phyloP scores from a whole-genome alignment of 2,329 filamentous ascomycete genomes.

The Davidsoniella eucalypti region DNA sequence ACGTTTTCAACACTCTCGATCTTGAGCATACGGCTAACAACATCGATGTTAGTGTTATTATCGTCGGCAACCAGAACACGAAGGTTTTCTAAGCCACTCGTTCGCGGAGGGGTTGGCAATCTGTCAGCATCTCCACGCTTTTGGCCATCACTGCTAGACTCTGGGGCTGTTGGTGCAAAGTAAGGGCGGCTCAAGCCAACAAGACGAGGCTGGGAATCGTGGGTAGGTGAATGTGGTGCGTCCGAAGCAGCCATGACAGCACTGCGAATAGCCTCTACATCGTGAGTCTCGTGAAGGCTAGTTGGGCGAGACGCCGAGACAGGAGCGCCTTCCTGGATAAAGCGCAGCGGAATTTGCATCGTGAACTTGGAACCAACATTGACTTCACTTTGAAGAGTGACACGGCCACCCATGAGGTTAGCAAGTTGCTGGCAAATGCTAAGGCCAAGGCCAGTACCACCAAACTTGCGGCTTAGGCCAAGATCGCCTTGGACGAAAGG shows the following conservation, averaged over 20 bases:
- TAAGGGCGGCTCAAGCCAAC: conserved; percentile 74
- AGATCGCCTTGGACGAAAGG: conserved; percentile 90
- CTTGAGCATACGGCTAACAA: conserved; percentile 48
- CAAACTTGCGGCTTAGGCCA: conserved; percentile 75
- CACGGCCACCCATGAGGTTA: conserved; percentile 63
- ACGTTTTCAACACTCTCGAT: conserved; percentile 74
- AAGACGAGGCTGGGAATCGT: conserved; percentile 57
- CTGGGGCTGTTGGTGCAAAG: conserved; percentile 34
- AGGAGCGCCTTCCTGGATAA: conserved; percentile 44
- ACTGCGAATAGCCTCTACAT: conserved; percentile 15
- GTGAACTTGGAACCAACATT: conserved; percentile 67
- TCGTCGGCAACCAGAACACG: conserved; percentile 73
- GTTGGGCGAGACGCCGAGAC: conserved; percentile 31
- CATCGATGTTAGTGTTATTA: conserved; percentile 41
- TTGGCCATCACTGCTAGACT: conserved; percentile 22
- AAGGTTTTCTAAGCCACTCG: conserved; percentile 32
- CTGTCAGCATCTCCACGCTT: background rate
- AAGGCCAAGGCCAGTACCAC: conserved; percentile 72
- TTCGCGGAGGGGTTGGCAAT: background rate
- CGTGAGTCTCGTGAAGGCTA: conserved; percentile 25
- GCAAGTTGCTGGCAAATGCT: conserved; percentile 83
- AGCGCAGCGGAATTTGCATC: conserved; percentile 66
- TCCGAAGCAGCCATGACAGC: conserved; percentile 16
- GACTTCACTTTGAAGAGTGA: conserved; percentile 53
- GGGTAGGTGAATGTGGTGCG: conserved; percentile 27